phyloP scores from a whole-genome alignment of 164 flowering plant species.

The Liquidambar formosana region DNA sequence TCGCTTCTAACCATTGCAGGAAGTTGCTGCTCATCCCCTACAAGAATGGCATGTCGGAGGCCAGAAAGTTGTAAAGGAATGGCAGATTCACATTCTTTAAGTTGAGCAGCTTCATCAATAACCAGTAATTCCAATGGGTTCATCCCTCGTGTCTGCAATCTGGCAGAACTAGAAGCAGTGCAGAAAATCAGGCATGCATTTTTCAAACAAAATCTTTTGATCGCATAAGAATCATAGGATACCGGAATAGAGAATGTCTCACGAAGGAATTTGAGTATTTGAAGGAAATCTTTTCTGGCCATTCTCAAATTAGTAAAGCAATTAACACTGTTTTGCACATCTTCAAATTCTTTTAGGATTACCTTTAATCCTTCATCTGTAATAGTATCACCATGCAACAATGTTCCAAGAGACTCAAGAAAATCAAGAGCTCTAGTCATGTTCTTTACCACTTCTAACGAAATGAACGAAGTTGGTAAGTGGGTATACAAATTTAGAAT shows the following conservation, averaged over 20 bases:
- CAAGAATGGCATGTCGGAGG: slow-evolving; percentile 29
- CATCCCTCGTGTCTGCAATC: slow-evolving; percentile 9
- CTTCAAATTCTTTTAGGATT: not conserved
- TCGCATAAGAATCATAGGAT: not conserved
- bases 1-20: slow-evolving; percentile 47
- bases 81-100: slow-evolving; percentile 44
- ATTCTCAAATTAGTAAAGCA: not conserved
- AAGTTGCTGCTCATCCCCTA: slow-evolving; percentile 46
- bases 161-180: slow-evolving; percentile 37
- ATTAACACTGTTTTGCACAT: not conserved
- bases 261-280: slow-evolving; percentile 16
- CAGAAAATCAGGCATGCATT: slow-evolving; percentile 32
- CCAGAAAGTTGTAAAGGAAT: slow-evolving; percentile 40
- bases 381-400: not conserved
- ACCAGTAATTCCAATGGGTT: slow-evolving; percentile 22
- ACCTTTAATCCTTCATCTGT: too few species aligned
- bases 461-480: slow-evolving; percentile 35
- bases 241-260: slow-evolving; percentile 11
- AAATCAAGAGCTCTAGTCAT: slow-evolving; percentile 23
- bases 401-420: slow-evolving; percentile 13
- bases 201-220: slow-evolving; percentile 23
- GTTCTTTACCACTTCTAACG: slow-evolving; percentile 10
- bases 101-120: slow-evolving; percentile 53
- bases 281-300: slow-evolving; percentile 15
- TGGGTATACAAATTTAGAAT: slow-evolving; percentile 29